Percentiles rank a stretch among this genome's conserved stretches.
These are phyloP conservation scores for Monilinia polystroma DNA, from an alignment of 2,329 filamentous ascomycete species.

Conservation along the genomic window DNA sequence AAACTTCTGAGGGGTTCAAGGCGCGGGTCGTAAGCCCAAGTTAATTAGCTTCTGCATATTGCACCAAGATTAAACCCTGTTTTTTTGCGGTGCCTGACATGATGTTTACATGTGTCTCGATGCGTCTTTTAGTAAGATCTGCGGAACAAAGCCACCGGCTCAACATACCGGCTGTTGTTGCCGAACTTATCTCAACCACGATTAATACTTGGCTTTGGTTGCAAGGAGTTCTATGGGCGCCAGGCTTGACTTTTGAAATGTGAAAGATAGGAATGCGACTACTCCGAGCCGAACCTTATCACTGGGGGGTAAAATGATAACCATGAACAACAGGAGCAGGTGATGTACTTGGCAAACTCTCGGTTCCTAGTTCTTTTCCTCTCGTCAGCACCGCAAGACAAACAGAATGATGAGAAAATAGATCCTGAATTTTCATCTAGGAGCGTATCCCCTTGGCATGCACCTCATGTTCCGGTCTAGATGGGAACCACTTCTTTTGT, in stretches of 20 bases:
- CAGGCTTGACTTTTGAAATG: not conserved
- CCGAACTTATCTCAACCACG: not conserved
- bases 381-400: not conserved
- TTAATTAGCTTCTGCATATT: not conserved
- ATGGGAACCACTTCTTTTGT: not conserved
- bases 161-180: constrained; percentile 6
- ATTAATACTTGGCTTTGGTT: not conserved
- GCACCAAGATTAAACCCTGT: not conserved
- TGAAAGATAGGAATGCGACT: constrained; percentile 10
- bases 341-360: not conserved
- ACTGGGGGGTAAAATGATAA: not conserved
- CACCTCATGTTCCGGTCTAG: not conserved
- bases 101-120: not conserved
- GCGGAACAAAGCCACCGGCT: not conserved
- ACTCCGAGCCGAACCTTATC: not conserved
- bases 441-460: not conserved
- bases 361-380: not conserved
- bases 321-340: not conserved
- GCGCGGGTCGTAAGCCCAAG: too few relatives aligned
- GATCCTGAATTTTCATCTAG: not conserved
- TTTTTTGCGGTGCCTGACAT: constrained; percentile 6
- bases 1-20: too few relatives aligned
- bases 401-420: not conserved
- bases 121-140: not conserved
- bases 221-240: not conserved